Percentiles rank a stretch among this genome's conserved stretches.
Evolutionary conservation across 2,329 filamentous ascomycete species (phyloP).

Genomic region (Clarireedia paspali): DNA sequence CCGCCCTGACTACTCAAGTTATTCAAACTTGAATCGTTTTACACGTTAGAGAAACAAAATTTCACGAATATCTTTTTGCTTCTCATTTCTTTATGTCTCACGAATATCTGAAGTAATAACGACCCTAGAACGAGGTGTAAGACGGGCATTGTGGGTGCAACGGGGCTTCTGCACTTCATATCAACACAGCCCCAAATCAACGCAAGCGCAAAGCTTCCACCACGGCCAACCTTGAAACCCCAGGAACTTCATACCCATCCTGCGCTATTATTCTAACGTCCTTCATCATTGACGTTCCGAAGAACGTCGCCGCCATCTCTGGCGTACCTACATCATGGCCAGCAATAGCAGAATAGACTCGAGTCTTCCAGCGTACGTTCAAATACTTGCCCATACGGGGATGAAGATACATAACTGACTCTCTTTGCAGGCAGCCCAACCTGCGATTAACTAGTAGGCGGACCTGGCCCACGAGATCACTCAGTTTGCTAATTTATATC

Average conservation of each 20-base stretch:
- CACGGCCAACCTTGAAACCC: conserved; percentile 10
- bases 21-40: conserved; percentile 4
- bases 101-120: conserved; percentile 4
- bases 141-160: not conserved
- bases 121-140: not conserved
- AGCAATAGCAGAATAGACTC: conserved; percentile 45
- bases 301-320: conserved; percentile 27
- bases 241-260: conserved; percentile 3
- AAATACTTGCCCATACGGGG: conserved; percentile 13
- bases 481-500: conserved; percentile 31
- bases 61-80: conserved; percentile 4
- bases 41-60: not conserved
- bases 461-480: not conserved
- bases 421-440: conserved; percentile 61
- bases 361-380: conserved; percentile 55
- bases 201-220: conserved; percentile 10
- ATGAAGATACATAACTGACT: conserved; percentile 19
- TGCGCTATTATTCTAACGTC: conserved; percentile 9
- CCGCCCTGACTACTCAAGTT: conserved; percentile 1
- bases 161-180: conserved; percentile 3
- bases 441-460: conserved; percentile 83
- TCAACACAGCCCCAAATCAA: conserved; percentile 10
- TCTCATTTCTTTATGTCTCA: conserved; percentile 4
- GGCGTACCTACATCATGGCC: conserved; percentile 35
- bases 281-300: conserved; percentile 26